Percentiles rank a stretch among this genome's conserved stretches.
These are phyloP conservation scores for Incumbomyces lentus DNA, from an alignment of 2,329 filamentous ascomycete genomes.

Conservation along the genomic window DNA sequence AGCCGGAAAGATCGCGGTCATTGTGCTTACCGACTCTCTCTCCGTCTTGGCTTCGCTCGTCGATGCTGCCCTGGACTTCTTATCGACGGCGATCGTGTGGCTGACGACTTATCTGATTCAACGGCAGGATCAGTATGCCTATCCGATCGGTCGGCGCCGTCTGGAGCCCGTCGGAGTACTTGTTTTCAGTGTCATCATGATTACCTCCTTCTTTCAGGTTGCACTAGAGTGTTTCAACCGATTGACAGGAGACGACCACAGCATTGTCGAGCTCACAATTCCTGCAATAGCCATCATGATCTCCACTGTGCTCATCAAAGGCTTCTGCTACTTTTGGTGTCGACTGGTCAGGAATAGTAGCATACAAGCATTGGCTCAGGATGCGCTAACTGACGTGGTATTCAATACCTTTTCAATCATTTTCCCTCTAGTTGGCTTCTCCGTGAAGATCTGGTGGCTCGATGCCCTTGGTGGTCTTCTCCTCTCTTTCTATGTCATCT, in stretches of 20 bases:
- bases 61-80: constrained; percentile 68
- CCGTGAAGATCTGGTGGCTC: constrained; percentile 70
- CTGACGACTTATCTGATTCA: constrained; percentile 65
- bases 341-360: constrained; percentile 75
- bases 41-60: constrained; percentile 72
- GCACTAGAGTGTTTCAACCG: constrained; percentile 58
- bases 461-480: constrained; percentile 69
- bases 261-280: constrained; percentile 60
- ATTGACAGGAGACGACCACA: constrained; percentile 50
- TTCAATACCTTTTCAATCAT: constrained; percentile 86
- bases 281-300: constrained; percentile 73
- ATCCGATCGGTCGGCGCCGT: constrained; percentile 66
- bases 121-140: constrained; percentile 61
- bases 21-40: constrained; percentile 64
- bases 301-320: constrained; percentile 70
- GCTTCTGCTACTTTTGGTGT: constrained; percentile 77
- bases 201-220: constrained; percentile 73
- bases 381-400: constrained; percentile 66
- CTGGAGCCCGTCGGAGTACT: constrained; percentile 72
- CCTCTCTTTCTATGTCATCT: constrained; percentile 68
- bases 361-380: constrained; percentile 66
- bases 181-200: constrained; percentile 77
- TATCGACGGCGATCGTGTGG: constrained; percentile 74
- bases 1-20: constrained; percentile 64
- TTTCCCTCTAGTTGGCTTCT: constrained; percentile 73